These are phyloP conservation scores for Termitomyces sp. DNA, from an alignment of 768 basidiomycete genomes.

Conservation along the genomic window DNA sequence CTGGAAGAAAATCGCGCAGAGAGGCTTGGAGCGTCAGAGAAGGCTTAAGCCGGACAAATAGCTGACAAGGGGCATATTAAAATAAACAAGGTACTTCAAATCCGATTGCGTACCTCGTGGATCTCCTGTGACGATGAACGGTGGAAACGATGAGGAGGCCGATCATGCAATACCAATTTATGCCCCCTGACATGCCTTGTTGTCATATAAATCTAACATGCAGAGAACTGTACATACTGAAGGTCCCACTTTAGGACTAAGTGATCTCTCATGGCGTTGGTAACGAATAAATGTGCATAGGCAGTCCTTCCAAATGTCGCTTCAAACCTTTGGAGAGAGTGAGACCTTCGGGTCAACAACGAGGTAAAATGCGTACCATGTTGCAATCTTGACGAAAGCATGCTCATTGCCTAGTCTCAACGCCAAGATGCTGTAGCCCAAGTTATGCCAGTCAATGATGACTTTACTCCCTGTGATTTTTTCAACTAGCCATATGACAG, in stretches of 20 bases:
- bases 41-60: constrained; percentile 47
- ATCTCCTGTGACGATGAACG: constrained; percentile 64
- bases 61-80: constrained; percentile 25
- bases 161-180: constrained; percentile 81
- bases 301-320: constrained; percentile 72
- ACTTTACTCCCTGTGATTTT: constrained; percentile 72
- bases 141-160: constrained; percentile 85
- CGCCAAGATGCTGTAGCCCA: constrained; percentile 90
- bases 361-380: constrained; percentile 46
- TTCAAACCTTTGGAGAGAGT: constrained; percentile 65
- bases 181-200: constrained; percentile 50
- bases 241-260: constrained; percentile 74
- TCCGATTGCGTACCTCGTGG: constrained; percentile 57
- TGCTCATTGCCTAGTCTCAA: constrained; percentile 72
- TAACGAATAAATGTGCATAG: constrained; percentile 92
- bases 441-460: constrained; percentile 99
- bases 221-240: constrained; percentile 45
- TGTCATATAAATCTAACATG: background rate
- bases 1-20: constrained; percentile 51
- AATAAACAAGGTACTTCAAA: background rate
- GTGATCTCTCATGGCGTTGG: constrained; percentile 75
- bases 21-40: constrained; percentile 28
- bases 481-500: constrained; percentile 75
- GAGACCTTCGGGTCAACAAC: background rate
- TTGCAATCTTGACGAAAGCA: constrained; percentile 68